phyloP scores from a whole-genome alignment of 495 filamentous ascomycete species.

The Penicillium parvum region DNA sequence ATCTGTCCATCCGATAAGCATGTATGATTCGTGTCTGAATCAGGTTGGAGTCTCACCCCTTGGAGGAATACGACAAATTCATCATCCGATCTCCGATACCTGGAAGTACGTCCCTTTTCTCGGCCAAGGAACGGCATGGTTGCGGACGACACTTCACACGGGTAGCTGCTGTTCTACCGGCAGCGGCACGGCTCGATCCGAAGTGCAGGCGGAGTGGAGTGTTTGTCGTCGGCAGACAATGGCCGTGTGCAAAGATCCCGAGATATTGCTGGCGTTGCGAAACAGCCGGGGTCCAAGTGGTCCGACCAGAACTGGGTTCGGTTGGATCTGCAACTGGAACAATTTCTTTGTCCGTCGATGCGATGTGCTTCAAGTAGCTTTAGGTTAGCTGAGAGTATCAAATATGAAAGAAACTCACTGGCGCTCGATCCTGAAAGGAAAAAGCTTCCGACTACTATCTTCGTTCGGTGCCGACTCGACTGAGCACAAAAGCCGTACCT shows the following conservation, averaged over 20 bases:
- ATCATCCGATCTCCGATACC: slow-evolving; percentile 36
- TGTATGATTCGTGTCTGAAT: neutral
- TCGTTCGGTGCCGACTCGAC: neutral
- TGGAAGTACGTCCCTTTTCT: slow-evolving; percentile 30
- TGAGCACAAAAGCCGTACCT: neutral
- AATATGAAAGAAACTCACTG: too few species aligned
- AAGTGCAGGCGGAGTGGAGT: slow-evolving; percentile 1
- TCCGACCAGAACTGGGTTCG: slow-evolving; percentile 13
- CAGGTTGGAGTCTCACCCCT: too few species aligned
- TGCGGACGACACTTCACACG: neutral
- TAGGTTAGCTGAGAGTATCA: neutral
- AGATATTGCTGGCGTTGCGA: slow-evolving; percentile 14
- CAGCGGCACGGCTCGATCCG: neutral
- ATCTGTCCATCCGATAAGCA: slow-evolving; percentile 24
- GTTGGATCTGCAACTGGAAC: slow-evolving; percentile 11
- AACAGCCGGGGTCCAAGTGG: slow-evolving; percentile 13
- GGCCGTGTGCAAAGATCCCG: slow-evolving; percentile 1
- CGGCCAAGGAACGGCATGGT: slow-evolving; percentile 31
- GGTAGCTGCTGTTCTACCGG: neutral
- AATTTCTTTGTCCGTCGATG: neutral
- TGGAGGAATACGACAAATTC: slow-evolving; percentile 47
- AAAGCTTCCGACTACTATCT: too few species aligned
- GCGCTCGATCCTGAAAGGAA: too few species aligned
- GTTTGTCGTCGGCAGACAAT: neutral
- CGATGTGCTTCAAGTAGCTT: neutral